Percentiles rank a stretch among this genome's conserved stretches.
Conservation (phyloP, 139 green algal species). For the Micractinium conductrix region DNA sequence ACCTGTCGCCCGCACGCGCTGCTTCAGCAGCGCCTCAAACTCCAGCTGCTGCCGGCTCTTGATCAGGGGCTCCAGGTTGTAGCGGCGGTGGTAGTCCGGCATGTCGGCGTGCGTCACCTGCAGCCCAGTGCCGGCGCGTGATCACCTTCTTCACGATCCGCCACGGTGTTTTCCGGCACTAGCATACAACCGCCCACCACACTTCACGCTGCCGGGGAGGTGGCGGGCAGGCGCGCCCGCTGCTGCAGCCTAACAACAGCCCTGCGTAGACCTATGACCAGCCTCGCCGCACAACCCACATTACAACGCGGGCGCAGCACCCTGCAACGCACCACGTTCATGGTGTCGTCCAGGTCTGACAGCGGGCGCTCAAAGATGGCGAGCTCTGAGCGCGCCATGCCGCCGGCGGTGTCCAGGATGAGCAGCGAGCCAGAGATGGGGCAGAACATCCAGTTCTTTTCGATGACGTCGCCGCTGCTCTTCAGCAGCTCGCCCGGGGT, state of each 20-base stretch:
- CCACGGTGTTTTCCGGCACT: too few relatives aligned
- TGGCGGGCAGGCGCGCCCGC: too few relatives aligned
- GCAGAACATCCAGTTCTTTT: conserved; percentile 62
- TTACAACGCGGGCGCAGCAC: background rate
- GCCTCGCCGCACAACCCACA: background rate
- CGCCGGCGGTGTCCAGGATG: conserved; percentile 34
- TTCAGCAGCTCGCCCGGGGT: background rate
- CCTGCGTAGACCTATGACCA: background rate
- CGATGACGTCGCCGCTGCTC: conserved; percentile 10
- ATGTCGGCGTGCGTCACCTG: conserved; percentile 43
- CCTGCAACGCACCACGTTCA: background rate
- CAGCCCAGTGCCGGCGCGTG: too few relatives aligned
- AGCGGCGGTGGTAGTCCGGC: conserved; percentile 67
- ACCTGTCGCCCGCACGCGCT: conserved; percentile 31
- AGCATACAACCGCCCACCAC: too few relatives aligned
- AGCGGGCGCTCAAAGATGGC: conserved; percentile 24
- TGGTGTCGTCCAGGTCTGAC: conserved; percentile 36
- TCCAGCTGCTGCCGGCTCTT: conserved; percentile 54
- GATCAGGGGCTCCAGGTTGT: conserved; percentile 80
- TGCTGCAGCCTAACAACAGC: too few relatives aligned
- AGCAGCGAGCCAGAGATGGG: conserved; percentile 51
- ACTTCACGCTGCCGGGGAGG: too few relatives aligned
- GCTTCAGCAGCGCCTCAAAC: conserved; percentile 57
- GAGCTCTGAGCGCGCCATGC: conserved; percentile 21
- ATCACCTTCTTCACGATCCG: too few relatives aligned